Base-by-base conservation (phyloP, 306 rosid genomes). In the Dalbergia cultrata region DNA sequence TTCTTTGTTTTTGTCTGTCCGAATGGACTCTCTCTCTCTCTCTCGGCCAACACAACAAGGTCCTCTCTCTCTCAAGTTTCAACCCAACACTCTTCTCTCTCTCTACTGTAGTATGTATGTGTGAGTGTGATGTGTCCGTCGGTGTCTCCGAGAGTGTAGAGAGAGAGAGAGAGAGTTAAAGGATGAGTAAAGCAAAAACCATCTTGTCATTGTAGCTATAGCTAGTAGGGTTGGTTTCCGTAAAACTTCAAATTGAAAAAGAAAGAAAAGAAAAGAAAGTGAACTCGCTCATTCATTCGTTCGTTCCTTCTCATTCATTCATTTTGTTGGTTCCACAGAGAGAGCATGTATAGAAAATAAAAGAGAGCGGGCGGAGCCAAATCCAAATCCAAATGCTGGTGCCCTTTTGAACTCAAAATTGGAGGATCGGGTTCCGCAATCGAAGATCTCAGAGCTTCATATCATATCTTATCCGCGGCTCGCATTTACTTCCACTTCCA, bases 181-280 rank as follows among this genome's bases (percentile, higher is more conserved):
- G 82, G 85, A 88, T 79, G 97, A 88, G 93, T 88, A 90, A 88
- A 91, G 91, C 93, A 77, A 86, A 92, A 78, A 88, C 90, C 81
- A 89, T 86, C 85, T 79, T 89, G 85, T 83, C 97, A 86, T 86
- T 88, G 82, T 80, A 60, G 60, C 60, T 54, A 54, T 80, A 60
- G 60, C 60, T 54, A 54, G 88, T 86, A 79, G 94, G 94, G 92
- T 89, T 91, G 94, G 92, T 90, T 91, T 87, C 88, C 89, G 83
- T 89, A 75, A 74, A 85, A 80, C 86, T 79, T 75, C 70, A 84
- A 70, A 52, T 76, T 21, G 6, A 21, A 59, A 58, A 22, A 26
- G 62, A 44, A 34, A 41, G 43, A 34, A 45, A 65, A 37, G 14
- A 7, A 52, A 47, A 80, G 67, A 67, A 67, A 63, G 22, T 61